Base-by-base conservation (phyloP, 129 eudicot genomes). In the Flaveria robusta region DNA sequence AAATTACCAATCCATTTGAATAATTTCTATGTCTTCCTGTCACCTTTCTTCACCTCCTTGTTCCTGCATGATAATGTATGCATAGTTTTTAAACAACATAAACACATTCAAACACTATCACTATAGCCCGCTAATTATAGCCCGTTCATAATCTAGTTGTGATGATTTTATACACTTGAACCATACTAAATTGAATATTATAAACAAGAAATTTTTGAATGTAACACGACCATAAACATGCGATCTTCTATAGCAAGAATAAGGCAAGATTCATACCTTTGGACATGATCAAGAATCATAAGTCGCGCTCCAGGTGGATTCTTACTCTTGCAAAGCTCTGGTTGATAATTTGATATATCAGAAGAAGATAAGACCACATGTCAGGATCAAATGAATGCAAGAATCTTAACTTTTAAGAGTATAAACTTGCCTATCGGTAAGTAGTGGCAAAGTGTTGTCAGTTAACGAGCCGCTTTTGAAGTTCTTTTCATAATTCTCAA, bases 261-360 rank as follows among this genome's bases (percentile, higher is more conserved):
- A 20, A 50, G 70, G 51, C 18, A 20, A 60, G 15, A 42, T 43
- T 34, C 82, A 68, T 63, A 93, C 98, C 97, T 90, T 65, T 88
- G 84, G 74, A 93, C 81, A 73, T 87, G 98, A 81, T 93, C 93
- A 73, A 93, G 93, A 85, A 93, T 93, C 68, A 87, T 84, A 74
- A 90, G 91, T 78, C 98, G 85, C 46, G 98, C 96, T 41, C 93
- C 97, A 51, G 98, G 96, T 31, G 98, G 72, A 93, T 93, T 26
- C 66, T 84, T 47, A 88, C 96, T 93, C 98, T 91, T 83, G 79
- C 13, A 93, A 85, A 79, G 97, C 97, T 82, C 98, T 93, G 93
- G 39, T 81, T 71, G 41, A 56, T 68, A 43, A n/a, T 54, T 54
- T 19, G 60, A 54, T 5, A 54, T 51, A 39, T 6, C n/a, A 4